Base-by-base conservation (phyloP, 768 basidiomycete genomes). In the Hygrophoropsis aurantiaca region DNA sequence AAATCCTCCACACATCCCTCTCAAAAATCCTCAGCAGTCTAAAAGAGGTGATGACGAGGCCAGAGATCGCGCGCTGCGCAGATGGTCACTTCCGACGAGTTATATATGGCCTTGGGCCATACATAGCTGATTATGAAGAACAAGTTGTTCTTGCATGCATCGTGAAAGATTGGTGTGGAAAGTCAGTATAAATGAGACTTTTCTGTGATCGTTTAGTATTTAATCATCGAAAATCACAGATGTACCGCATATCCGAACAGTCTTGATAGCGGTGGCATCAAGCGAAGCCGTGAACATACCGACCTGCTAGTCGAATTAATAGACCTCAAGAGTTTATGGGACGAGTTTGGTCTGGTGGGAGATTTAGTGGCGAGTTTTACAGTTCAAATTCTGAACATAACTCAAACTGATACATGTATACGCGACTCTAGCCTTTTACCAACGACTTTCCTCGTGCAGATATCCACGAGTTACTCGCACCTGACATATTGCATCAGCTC, bases 281-380 rank as follows among this genome's bases (percentile, higher is more conserved):
- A 44, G 1, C 56, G 61, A 4, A 45, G 43, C 7, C 56, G 59
- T 20, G 52, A 51, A 2, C 54, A 58, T 8, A 66, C 60, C 0
- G 46, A 61, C 10, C 25, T 35, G 0, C 32, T 66, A 1, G 42
- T 66, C 13, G 47, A 57, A 3, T 43, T 20, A 2, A 54, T 61
- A 16, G 50, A 60, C 20, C 42, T 50, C 5, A 42, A 34, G 13
- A 48, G 30, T 2, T 39, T 71, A 1, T 69, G 69, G 68, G 57
- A 64, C 42, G 58, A 59, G 0, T 71, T 64, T 48, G 70, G 72
- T 0, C 58, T 72, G 39, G 50, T 61, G 42, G 48, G 27, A 2
- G 60, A 66, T 32, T 44, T 73, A 33, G 30, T 67, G 13, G 71
- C 72, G 45, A 15, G 59, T n/a, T n/a, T n/a, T n/a, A n/a, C n/a